phyloP scores from a whole-genome alignment of 176 grass and related monocot genomes.

The Aechmea fasciata region DNA sequence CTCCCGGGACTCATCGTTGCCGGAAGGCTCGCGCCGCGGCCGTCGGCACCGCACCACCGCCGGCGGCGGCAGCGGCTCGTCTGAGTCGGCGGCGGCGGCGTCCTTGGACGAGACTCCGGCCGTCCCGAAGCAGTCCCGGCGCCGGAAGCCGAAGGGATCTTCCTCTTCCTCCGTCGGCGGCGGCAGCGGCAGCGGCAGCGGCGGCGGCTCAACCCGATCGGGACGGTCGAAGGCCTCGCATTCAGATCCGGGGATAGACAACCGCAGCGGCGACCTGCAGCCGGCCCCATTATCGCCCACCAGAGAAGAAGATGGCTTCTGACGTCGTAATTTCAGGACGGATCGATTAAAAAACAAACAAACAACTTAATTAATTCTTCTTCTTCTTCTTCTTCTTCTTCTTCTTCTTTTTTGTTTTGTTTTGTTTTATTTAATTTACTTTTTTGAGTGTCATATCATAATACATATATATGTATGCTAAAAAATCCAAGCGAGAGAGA shows the following conservation, averaged over 20 bases:
- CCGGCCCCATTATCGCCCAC: neutral
- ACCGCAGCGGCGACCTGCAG: neutral
- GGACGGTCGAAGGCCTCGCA: neutral
- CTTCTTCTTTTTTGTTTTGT: too few species aligned
- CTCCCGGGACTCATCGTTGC: neutral
- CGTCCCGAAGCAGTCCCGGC: neutral
- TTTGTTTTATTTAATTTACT: too few species aligned
- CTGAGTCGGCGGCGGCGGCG: neutral
- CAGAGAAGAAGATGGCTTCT: neutral
- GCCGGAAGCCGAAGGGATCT: neutral
- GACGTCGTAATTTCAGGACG: neutral
- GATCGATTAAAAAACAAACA: too few species aligned
- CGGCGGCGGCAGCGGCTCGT: neutral
- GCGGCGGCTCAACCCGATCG: neutral
- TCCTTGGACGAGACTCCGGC: neutral
- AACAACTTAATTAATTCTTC: too few species aligned
- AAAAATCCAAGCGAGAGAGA: too few species aligned
- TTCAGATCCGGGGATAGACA: neutral
- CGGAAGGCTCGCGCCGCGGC: neutral
- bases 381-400: too few species aligned
- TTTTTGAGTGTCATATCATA: too few species aligned
- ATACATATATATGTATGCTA: too few species aligned
- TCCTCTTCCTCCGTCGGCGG: neutral
- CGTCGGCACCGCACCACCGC: neutral
- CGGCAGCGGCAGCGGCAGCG: neutral